Conservation (phyloP, 148 eudicot species). For the Diospyros kaki region DNA sequence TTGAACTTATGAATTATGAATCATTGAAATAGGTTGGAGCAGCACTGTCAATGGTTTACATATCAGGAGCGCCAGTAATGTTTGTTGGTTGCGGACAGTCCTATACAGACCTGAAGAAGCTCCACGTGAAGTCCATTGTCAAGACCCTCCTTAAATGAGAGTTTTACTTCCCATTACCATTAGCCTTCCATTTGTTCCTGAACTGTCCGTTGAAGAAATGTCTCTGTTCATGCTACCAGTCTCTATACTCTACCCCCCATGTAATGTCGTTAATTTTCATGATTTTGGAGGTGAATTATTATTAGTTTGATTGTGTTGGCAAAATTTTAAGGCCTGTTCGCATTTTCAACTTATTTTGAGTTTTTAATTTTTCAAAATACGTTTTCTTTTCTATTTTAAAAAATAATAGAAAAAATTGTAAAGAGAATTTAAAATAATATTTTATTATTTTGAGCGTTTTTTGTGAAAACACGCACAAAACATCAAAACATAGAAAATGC, state of each 20-base stretch:
- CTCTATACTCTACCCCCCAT: conserved; percentile 4
- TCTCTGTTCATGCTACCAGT: conserved; percentile 4
- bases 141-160: conserved; percentile 86
- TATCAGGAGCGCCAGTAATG: conserved; percentile 96
- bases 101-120: conserved; percentile 86
- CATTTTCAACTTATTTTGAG: too few relatives aligned
- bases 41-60: conserved; percentile 92
- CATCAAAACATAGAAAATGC: too few relatives aligned
- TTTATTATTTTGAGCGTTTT: too few relatives aligned
- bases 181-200: neutral
- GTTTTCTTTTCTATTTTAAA: too few relatives aligned
- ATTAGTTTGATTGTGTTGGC: neutral
- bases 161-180: neutral
- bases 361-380: too few relatives aligned
- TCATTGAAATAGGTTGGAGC: conserved; percentile 70
- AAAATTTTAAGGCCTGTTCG: too few relatives aligned
- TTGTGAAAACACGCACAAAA: too few relatives aligned
- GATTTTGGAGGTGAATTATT: conserved; percentile 14
- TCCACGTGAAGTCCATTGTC: conserved; percentile 85
- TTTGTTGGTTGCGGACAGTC: conserved; percentile 98
- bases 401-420: too few relatives aligned
- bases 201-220: neutral
- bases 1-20: neutral
- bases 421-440: too few relatives aligned
- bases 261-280: neutral